A percentile compares a stretch with the other conserved stretches of the same genome.
phyloP scores from a whole-genome alignment of 495 filamentous ascomycete species.

The Penicillium pancosmium region DNA sequence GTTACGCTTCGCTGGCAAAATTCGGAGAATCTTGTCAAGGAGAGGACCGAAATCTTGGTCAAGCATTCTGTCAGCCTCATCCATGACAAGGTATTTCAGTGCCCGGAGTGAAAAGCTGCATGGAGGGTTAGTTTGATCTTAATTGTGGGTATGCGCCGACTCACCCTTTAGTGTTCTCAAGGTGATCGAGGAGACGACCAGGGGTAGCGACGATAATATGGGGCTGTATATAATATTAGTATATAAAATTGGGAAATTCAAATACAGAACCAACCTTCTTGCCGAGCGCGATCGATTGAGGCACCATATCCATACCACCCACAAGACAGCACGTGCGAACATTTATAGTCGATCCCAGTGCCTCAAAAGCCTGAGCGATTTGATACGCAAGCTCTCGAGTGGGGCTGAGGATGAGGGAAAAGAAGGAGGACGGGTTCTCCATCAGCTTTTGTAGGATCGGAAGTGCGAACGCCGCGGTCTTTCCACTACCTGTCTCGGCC shows the following conservation, averaged over 20 bases:
- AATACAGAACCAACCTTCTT: slow-evolving; percentile 58
- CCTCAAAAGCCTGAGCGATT: slow-evolving; percentile 82
- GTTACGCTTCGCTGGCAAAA: slow-evolving; percentile 73
- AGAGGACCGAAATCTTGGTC: slow-evolving; percentile 95
- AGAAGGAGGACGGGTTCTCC: slow-evolving; percentile 77
- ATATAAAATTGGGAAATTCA: slow-evolving; percentile 23
- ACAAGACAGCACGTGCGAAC: slow-evolving; percentile 80
- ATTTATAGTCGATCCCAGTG: slow-evolving; percentile 78
- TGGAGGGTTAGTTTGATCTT: background rate
- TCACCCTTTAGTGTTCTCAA: slow-evolving; percentile 90
- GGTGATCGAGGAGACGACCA: slow-evolving; percentile 85
- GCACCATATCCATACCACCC: slow-evolving; percentile 93
- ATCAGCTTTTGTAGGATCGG: slow-evolving; percentile 88
- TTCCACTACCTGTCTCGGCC: slow-evolving; percentile 92
- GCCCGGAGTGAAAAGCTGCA: slow-evolving; percentile 67
- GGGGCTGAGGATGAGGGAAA: slow-evolving; percentile 81
- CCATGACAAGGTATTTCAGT: slow-evolving; percentile 88
- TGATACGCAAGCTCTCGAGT: slow-evolving; percentile 93
- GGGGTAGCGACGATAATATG: slow-evolving; percentile 87
- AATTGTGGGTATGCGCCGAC: background rate
- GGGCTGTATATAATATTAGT: slow-evolving; percentile 40
- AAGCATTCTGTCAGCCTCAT: slow-evolving; percentile 89
- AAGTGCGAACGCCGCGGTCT: slow-evolving; percentile 88
- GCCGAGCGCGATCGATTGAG: slow-evolving; percentile 82
- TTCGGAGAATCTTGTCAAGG: slow-evolving; percentile 89